Base-by-base conservation (phyloP, 73 alveolate species). In the Effrenium voratum region DNA sequence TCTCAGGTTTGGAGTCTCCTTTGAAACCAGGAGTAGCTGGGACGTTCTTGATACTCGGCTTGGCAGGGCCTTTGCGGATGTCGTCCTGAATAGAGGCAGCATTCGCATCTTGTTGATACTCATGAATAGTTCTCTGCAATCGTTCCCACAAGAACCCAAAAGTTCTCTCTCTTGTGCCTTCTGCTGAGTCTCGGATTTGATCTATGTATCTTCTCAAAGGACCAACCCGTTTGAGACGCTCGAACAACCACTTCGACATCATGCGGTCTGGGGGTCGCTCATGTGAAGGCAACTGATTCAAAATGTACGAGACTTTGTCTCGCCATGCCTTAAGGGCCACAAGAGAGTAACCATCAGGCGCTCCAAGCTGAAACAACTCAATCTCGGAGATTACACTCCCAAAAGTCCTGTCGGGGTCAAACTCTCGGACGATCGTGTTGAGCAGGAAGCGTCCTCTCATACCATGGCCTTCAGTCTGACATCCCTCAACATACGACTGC, bases 201-300 rank as follows among this genome's bases (percentile, higher is more conserved):
- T 82, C 93, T 19, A 82, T 50, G 52, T 16, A 19, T 28, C 46
- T 6, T 24, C 13, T 36, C 52, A 82, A 34, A 12, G 55, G 26
- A 13, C 52, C 49, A 32, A 82, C 77, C 34, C 41, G 5, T 36
- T 52, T 82, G 41, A 82, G 55, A 10, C 57, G 46, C 30, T 82
- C 93, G 30, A 50, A 82, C 93, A 82, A 24, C 93, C 93, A 82
- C n/a, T 52, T 82, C 26, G 77, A 50, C 73, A 82, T 12, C 49
- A 82, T 28, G 0, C 12, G 15, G 12, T 82, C 76, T 2, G 19
- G n/a, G 1, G 93, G 93, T 52, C 55, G 5, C 6, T 82, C 93
- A 34, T 16, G 36, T 3, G 12, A 1, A 0, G 93, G 93, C 41
- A 82, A 15, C 38, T 82, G 93, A 8, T 55, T 63, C 77, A 82